These are phyloP conservation scores for Naegleria fowleri DNA, from an alignment of 208 protist species.

Conservation along the genomic window DNA sequence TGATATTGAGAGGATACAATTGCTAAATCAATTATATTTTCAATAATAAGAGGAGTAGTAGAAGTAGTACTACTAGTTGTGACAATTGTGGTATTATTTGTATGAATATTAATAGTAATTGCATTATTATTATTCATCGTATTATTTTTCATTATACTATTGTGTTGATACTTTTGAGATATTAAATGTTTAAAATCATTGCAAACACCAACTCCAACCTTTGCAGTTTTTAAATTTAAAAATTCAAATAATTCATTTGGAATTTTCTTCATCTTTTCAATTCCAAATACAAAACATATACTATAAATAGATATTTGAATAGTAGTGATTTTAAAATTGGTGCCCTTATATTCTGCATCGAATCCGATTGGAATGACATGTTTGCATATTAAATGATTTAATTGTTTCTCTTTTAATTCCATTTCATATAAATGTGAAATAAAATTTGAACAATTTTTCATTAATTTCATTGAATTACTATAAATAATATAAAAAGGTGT, in stretches of 20 bases:
- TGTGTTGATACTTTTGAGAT: neutral
- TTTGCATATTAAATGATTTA: neutral
- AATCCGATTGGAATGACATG: neutral
- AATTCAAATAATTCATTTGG: conserved; percentile 1
- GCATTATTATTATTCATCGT: too few species aligned
- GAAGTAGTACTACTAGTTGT: neutral
- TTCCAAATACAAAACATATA: neutral
- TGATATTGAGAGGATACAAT: neutral
- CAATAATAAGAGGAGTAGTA: neutral
- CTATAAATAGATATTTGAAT: neutral
- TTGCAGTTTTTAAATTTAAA: neutral
- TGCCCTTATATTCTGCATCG: neutral
- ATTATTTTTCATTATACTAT: too few species aligned
- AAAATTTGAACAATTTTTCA: neutral
- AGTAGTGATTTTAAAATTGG: neutral
- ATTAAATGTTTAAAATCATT: neutral
- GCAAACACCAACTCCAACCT: neutral
- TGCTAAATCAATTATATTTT: neutral
- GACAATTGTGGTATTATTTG: too few species aligned
- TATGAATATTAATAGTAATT: too few species aligned
- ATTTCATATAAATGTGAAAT: neutral
- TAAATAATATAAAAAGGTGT: neutral
- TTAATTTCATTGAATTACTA: neutral
- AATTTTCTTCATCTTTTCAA: neutral
- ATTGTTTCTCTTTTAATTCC: neutral